Base-by-base conservation (phyloP, 495 filamentous ascomycete species). In the Daldinia concentrica region DNA sequence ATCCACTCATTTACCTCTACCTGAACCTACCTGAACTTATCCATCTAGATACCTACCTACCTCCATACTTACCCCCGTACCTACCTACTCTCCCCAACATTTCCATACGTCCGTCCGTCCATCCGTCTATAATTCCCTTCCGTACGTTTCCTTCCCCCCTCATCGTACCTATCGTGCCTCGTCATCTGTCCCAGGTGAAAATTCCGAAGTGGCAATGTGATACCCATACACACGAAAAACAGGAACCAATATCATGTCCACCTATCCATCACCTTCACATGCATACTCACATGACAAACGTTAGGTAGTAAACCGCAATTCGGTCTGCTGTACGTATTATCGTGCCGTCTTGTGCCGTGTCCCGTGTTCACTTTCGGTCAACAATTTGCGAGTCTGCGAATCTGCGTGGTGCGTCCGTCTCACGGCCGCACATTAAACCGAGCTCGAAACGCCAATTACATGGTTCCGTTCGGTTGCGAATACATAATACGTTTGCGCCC, bases 351-450 rank as follows among this genome's bases (percentile, higher is more conserved):
- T 24, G 43, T 48, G 7, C 43, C 43, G 43, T 22, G 43, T 48
- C 43, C 43, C 43, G 43, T 48, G 43, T 24, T 22, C 43, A 48
- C 43, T 22, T 48, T 48, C 43, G 43, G 43, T 48, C 43, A 48
- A 19, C 43, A 41, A 7, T 41, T 17, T 41, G 43, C 43, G 43
- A 22, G 24, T 48, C 43, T 41, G 43, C 43, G 43, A 22, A 48
- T 48, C 43, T 48, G 19, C 43, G 43, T 24, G 19, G 43, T n/a
- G 17, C 19, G 3, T 8, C 43, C 43, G 43, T 22, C 19, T 48
- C 9, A 48, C 43, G 17, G 43, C 17, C 43, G 43, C 43, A 48
- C 19, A 48, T 48, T 48, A 48, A 24, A 48, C 43, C 43, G 43
- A 48, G 43, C 43, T 9, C 7, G 0, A 48, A 48, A 48, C 8